Base-by-base conservation (phyloP, 352 stramenopile genomes). In the Globisporangium nagaii region DNA sequence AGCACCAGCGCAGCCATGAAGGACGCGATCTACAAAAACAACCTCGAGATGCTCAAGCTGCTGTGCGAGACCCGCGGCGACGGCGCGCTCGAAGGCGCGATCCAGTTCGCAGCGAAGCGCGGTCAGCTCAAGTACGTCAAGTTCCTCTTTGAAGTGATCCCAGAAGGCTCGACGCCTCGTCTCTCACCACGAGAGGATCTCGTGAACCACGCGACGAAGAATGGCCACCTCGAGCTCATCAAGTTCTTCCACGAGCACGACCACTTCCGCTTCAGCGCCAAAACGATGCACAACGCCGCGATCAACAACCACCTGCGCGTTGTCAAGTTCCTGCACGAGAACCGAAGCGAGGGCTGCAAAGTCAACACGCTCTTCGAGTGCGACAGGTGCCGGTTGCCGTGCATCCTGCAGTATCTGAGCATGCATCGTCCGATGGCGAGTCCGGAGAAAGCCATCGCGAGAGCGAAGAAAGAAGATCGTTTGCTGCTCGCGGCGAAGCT, bases 201-300 rank as follows among this genome's bases (percentile, higher is more conserved):
- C 9, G 35, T 52, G 40, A 35, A 52, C 41, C 37, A 28, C 2
- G 41, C 52, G 4, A 41, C 43, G 9, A 25, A 3, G 30, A 42
- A 48, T 20, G 43, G 52, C 2, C 15, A 41, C 12, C n/a, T 51
- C 13, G 20, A 49, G 3, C 10, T 51, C 24, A 31, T 51, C 28
- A 35, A 49, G 7, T 60, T 50, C 41, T 51, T 53, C 25, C 53
- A 60, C 22, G 20, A 17, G 4, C 34, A 46, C 44, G 41, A 39
- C n/a, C 7, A n/a, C 11, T 43, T 51, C 22, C 27, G 17, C 17
- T 60, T 43, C n/a, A 48, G 25, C 22, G 4, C 25, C 2, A 24
- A 32, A 9, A 27, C 42, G 35, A 59, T 59, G 42, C 44, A 35
- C 36, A n/a, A 45, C 9, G 53, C 41, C 6, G 46, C 46, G 2